phyloP scores from a whole-genome alignment of 257 asterid genomes.

The Salvia splendens region DNA sequence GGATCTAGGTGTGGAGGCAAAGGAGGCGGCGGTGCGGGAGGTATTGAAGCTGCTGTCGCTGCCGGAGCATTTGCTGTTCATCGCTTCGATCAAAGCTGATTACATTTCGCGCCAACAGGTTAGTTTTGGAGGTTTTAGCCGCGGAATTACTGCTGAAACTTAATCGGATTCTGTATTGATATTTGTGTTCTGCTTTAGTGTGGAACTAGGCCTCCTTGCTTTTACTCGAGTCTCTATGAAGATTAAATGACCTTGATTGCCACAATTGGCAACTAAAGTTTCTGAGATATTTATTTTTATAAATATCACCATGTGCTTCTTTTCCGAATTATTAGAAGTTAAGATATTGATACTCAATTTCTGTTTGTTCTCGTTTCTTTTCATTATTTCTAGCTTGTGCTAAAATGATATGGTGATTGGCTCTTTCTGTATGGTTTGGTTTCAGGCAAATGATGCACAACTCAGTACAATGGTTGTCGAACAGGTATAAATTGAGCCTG shows the following conservation, averaged over 20 bases:
- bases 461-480: constrained; percentile 99
- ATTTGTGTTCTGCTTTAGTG: not conserved
- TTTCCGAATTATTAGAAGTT: constrained; percentile 2
- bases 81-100: constrained; percentile 88
- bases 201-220: constrained; percentile 13
- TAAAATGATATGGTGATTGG: constrained; percentile 22
- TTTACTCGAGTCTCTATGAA: constrained; percentile 3
- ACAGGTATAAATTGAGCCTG: constrained; percentile 59
- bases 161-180: constrained; percentile 18
- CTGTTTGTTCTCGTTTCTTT: constrained; percentile 7
- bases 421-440: constrained; percentile 35
- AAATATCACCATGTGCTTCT: not conserved
- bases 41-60: constrained; percentile 90
- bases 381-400: constrained; percentile 16
- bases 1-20: constrained; percentile 97
- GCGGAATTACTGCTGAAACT: not conserved
- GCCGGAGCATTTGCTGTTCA: constrained; percentile 91
- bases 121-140: constrained; percentile 15
- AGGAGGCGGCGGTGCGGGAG: constrained; percentile 95
- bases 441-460: constrained; percentile 97
- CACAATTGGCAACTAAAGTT: constrained; percentile 12
- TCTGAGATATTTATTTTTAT: constrained; percentile 9
- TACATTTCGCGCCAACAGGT: constrained; percentile 97
- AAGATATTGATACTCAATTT: constrained; percentile 5
- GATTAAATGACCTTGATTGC: not conserved